Percentiles rank a stretch among this genome's conserved stretches.
phyloP scores from a whole-genome alignment of 441 rosid species.

The Arabidopsis lyrata region DNA sequence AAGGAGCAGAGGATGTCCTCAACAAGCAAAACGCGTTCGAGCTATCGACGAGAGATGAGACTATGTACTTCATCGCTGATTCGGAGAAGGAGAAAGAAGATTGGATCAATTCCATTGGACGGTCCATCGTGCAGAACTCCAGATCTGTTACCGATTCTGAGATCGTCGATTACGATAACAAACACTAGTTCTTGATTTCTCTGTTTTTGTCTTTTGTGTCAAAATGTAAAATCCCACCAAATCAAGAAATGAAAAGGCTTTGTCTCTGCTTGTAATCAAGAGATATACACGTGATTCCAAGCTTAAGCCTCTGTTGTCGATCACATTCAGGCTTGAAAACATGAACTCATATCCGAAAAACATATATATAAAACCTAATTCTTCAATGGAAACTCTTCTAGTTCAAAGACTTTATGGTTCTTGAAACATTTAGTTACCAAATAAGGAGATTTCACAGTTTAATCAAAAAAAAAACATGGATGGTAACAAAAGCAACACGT shows the following conservation, averaged over 20 bases:
- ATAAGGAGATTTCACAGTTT: no score
- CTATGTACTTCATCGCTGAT: conserved; percentile 82
- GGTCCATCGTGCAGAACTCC: conserved; percentile 84
- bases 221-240: no score
- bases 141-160: conserved; percentile 78
- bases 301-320: background rate
- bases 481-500: no score
- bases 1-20: conserved; percentile 81
- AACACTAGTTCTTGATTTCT: conserved; percentile 17
- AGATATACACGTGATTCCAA: background rate
- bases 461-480: no score
- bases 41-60: conserved; percentile 64
- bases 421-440: no score
- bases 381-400: no score
- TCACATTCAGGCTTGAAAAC: background rate
- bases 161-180: conserved; percentile 70
- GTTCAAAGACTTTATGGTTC: no score
- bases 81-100: conserved; percentile 86
- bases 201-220: no score
- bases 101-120: conserved; percentile 87
- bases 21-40: conserved; percentile 80
- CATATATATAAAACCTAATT: no score
- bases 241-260: no score
- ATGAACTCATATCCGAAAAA: no score
- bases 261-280: no score